A percentile compares a stretch with the other conserved stretches of the same genome.
Evolutionary conservation across 2,329 filamentous ascomycete species (phyloP).

Genomic region (Coniochaeta prunicola): DNA sequence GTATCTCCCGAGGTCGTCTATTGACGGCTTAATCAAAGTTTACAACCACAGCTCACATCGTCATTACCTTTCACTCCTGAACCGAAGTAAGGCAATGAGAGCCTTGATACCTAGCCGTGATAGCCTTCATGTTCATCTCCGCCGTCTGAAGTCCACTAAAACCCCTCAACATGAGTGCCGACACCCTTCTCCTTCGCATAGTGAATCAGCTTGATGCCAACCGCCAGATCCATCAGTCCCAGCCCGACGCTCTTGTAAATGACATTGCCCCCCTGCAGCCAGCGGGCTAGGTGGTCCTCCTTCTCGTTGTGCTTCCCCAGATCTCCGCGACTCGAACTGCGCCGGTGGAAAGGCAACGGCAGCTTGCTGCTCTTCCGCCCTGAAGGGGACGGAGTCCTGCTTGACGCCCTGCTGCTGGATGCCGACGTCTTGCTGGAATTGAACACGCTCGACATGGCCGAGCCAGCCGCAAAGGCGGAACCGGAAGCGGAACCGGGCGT

Average conservation of each 20-base stretch:
- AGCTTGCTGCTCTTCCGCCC: conserved; percentile 10
- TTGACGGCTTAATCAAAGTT: background rate
- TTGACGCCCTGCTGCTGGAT: conserved; percentile 17
- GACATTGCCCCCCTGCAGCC: conserved; percentile 56
- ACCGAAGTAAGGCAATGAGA: too few relatives aligned
- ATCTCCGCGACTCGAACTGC: conserved; percentile 21
- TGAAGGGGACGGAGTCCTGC: conserved; percentile 15
- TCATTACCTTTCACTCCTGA: too few relatives aligned
- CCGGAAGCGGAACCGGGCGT: conserved; percentile 23
- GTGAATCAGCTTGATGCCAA: conserved; percentile 50
- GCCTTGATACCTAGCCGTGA: too few relatives aligned
- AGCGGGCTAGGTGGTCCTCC: conserved; percentile 43
- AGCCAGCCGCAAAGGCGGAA: conserved; percentile 23
- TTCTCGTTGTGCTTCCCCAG: conserved; percentile 28
- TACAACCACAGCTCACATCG: too few relatives aligned
- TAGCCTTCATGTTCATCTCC: too few relatives aligned
- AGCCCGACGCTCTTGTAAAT: conserved; percentile 63
- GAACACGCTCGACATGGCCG: conserved; percentile 35
- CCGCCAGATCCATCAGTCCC: conserved; percentile 58
- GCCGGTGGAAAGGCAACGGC: conserved; percentile 19
- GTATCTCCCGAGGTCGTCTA: background rate
- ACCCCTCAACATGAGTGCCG: conserved; percentile 45
- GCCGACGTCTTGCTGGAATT: conserved; percentile 11
- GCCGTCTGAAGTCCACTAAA: conserved; percentile 23
- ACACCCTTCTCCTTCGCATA: conserved; percentile 48